Base-by-base conservation (phyloP, 495 filamentous ascomycete genomes). In the Xylaria venustula region DNA sequence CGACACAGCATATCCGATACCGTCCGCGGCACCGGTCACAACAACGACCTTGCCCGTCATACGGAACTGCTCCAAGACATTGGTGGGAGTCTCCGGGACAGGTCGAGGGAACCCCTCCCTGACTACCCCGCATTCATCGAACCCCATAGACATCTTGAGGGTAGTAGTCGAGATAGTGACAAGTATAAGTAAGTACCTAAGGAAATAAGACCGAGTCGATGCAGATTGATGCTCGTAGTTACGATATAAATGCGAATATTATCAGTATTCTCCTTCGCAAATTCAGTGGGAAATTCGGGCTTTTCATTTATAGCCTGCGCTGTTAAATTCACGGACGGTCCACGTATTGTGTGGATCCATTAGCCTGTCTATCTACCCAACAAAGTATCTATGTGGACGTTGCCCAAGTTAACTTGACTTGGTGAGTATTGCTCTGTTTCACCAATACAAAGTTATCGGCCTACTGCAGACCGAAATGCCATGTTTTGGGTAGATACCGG, bases 141-240 rank as follows among this genome's bases (percentile, higher is more conserved):
- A 61, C 50, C 62, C 65, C 79, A 83, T 82, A 59, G 80, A 83
- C 80, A 83, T 83, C 11, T 69, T 76, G 67, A 61, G 25, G 50
- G 36, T 15, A 5, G 37, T 50, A 9, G 20, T 15, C 19, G 15
- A 15, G 30, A 45, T 46, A 11, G 40, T 17, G 15, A 5, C 9
- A n/a, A 11, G 41, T n/a, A 45, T 19, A 55, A 23, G 53, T 7
- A n/a, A 32, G 26, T 11, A 55, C 19, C 19, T 30, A 51, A 20
- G 28, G 11, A 6, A 3, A 28, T 11, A 26, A 28, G 26, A 5
- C 11, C 1, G 20, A 3, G 26, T 25, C 23, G 8, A 40, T 19
- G 23, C 22, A 40, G 23, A 17, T 25, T 14, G 7, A 17, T 36
- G n/a, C 32, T 19, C 20, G 14, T 11, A 22, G 11, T 15, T 19